Base-by-base conservation (phyloP, 768 basidiomycete genomes). In the Boletus subcaerulescens region DNA sequence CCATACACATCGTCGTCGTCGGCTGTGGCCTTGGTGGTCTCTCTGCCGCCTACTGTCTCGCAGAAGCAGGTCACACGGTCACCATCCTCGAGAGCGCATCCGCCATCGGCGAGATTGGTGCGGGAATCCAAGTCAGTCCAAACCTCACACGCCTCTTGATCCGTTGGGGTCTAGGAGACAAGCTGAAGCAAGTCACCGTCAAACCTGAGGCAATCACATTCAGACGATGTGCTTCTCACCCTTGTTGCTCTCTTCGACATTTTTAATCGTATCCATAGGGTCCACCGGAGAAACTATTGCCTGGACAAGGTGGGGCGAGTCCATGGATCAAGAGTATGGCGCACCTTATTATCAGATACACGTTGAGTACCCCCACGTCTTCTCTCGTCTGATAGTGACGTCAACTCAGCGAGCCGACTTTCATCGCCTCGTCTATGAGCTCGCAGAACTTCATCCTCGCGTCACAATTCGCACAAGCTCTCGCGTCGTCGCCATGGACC, bases 21-120 rank as follows among this genome's bases (percentile, higher is more conserved):
- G 80, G 81, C 5, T 78, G 77, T 42, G 81, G 81, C 13, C 70
- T 82, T 2, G 81, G 76, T 3, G 81, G 81, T 13, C 68, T 82
- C 31, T 61, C 77, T 3, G 73, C 77, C 2, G 80, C 78, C 8
- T 75, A 72, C 62, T 68, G 69, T 38, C 71, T 82, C 12, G 77
- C 77, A 4, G 69, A 71, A 18, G 74, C 76, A 0, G 80, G 80
- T 2, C 80, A 82, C 63, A 73, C 60, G 5, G 73, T 82, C 48
- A 79, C 78, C 31, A 67, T 82, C 46, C 66, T 82, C 36, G 81
- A 82, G 57, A 60, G 61, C 18, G 76, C 80, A 3, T 44, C 58
- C 0, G 50, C 58, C 4, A 66, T 79, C 14, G 58, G 77, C 1
- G 79, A 80, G 52, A 73, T 79, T 7, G 80, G 81, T 3, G 81